These are phyloP conservation scores for Solanum hybrid DNA, from an alignment of 305 asterid genomes.

Conservation along the genomic window DNA sequence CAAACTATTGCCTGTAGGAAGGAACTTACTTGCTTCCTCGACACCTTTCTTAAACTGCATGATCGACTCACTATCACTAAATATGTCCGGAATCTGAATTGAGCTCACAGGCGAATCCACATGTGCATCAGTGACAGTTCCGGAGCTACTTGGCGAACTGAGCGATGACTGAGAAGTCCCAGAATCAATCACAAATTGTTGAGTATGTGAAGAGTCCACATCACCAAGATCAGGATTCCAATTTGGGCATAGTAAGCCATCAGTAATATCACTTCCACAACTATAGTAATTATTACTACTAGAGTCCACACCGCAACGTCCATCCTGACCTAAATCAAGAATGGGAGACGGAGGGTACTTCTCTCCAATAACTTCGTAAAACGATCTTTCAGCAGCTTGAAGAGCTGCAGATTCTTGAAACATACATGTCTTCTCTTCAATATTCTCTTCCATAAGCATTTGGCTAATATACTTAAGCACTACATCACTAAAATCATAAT, in stretches of 20 bases:
- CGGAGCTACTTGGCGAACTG: slow-evolving; percentile 38
- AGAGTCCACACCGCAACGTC: slow-evolving; percentile 12
- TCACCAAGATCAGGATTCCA: slow-evolving; percentile 24
- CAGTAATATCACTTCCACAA: slow-evolving; percentile 2
- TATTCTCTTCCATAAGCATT: slow-evolving; percentile 78
- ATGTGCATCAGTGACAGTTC: slow-evolving; percentile 39
- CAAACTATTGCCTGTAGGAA: slow-evolving; percentile 37
- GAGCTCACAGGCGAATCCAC: slow-evolving; percentile 56
- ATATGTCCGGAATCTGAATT: slow-evolving; percentile 44
- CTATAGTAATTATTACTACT: slow-evolving; percentile 16
- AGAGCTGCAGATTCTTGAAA: slow-evolving; percentile 69
- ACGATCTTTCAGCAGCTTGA: slow-evolving; percentile 72
- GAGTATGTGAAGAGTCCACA: background rate
- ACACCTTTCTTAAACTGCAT: slow-evolving; percentile 61
- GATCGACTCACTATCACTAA: slow-evolving; percentile 47
- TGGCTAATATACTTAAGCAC: slow-evolving; percentile 60
- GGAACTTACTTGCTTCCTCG: slow-evolving; percentile 71
- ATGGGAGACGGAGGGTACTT: slow-evolving; percentile 25
- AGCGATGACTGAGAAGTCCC: slow-evolving; percentile 34
- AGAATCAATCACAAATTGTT: slow-evolving; percentile 11
- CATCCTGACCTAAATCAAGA: slow-evolving; percentile 14
- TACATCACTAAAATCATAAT: slow-evolving; percentile 64
- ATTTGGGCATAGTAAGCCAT: slow-evolving; percentile 27
- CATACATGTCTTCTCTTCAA: slow-evolving; percentile 57
- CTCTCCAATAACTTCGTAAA: slow-evolving; percentile 59